Evolutionary conservation across 305 asterid genomes (phyloP).

Genomic region (Euphrasia arctica): DNA sequence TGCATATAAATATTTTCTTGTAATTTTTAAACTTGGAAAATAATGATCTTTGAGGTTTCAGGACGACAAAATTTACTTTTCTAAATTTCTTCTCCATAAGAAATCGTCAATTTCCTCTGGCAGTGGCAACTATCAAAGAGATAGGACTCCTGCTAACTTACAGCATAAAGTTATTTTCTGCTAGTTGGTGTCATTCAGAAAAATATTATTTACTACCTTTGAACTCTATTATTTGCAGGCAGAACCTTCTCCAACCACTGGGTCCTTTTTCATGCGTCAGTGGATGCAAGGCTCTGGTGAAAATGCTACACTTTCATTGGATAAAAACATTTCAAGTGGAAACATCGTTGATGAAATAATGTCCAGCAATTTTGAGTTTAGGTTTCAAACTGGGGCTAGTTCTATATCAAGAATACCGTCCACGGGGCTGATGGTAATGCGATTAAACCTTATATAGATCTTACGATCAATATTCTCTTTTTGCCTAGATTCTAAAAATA

Average conservation of each 20-base stretch:
- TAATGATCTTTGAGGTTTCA: conserved; percentile 22
- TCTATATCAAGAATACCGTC: conserved; percentile 51
- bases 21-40: conserved; percentile 8
- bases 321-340: conserved; percentile 37
- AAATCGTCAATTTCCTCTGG: conserved; percentile 1
- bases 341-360: conserved; percentile 36
- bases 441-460: conserved; percentile 1
- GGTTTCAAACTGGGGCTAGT: conserved; percentile 62
- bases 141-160: conserved; percentile 5
- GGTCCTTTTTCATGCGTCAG: conserved; percentile 71
- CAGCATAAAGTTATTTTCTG: conserved; percentile 18
- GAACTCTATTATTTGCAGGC: conserved; percentile 51
- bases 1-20: conserved; percentile 20
- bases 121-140: not conserved
- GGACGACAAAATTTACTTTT: conserved; percentile 15
- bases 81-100: conserved; percentile 10
- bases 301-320: conserved; percentile 40
- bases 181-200: conserved; percentile 22
- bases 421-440: conserved; percentile 45
- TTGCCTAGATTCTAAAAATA: not conserved
- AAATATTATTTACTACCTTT: conserved; percentile 20
- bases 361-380: conserved; percentile 70
- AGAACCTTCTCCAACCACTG: conserved; percentile 99
- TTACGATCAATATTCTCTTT: not conserved
- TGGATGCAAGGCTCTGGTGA: conserved; percentile 64